Evolutionary conservation across 2,329 filamentous ascomycete genomes (phyloP).

Genomic region (Colletotrichum musicola): DNA sequence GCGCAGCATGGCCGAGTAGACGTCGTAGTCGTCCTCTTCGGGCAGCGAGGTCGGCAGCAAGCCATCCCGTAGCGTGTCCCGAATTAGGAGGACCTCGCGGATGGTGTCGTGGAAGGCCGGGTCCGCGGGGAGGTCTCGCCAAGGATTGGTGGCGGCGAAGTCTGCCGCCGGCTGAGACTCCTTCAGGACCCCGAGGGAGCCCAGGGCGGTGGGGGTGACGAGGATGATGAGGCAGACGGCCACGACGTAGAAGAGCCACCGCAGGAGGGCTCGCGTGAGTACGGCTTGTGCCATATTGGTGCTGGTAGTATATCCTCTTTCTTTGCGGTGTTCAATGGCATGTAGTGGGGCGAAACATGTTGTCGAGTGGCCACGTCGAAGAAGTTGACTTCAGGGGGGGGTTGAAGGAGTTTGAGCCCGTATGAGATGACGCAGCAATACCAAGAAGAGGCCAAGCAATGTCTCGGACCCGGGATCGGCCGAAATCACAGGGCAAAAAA

Average conservation of each 20-base stretch:
- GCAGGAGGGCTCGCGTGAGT: slow-evolving; percentile 4
- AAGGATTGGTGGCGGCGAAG: slow-evolving; percentile 31
- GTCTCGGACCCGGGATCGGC: slow-evolving; percentile 24
- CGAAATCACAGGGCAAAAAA: neutral
- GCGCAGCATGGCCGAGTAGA: slow-evolving; percentile 27
- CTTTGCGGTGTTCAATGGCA: neutral
- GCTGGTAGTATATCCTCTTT: neutral
- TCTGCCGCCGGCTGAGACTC: neutral
- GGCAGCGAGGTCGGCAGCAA: slow-evolving; percentile 31
- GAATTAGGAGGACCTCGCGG: slow-evolving; percentile 28
- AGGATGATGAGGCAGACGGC: slow-evolving; percentile 14
- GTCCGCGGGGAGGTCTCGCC: slow-evolving; percentile 33
- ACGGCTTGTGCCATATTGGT: slow-evolving; percentile 19
- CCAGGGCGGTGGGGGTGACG: slow-evolving; percentile 8
- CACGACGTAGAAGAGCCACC: slow-evolving; percentile 2
- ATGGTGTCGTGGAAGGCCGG: slow-evolving; percentile 26
- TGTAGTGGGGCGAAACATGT: slow-evolving; percentile 1
- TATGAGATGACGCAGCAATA: slow-evolving; percentile 23
- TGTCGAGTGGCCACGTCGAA: neutral
- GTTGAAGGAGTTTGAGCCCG: slow-evolving; percentile 9
- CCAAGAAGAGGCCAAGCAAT: too few species aligned
- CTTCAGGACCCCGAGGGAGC: neutral
- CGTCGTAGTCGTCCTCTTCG: slow-evolving; percentile 29
- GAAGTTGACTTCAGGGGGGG: slow-evolving; percentile 3
- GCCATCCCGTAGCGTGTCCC: slow-evolving; percentile 33